A percentile compares a stretch with the other conserved stretches of the same genome.
Conservation (phyloP, 2,329 filamentous ascomycete species). For the Aaosphaeria arxii region DNA sequence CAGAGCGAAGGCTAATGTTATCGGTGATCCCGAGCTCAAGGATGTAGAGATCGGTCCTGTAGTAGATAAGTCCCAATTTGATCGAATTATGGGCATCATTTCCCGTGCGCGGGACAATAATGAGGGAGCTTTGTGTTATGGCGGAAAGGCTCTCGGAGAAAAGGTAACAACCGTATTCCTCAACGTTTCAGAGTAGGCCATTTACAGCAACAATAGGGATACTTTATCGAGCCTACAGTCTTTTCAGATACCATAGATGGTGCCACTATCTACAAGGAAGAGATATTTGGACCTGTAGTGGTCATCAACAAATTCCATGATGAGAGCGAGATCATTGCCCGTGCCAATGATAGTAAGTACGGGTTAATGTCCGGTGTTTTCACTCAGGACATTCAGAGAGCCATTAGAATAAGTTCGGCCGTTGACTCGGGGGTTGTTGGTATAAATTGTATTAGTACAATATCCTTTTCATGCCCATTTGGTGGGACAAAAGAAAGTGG, state of each 20-base stretch:
- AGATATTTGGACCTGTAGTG: slow-evolving; percentile 60
- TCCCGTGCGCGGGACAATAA: not conserved
- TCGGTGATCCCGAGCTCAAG: not conserved
- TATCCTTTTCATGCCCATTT: not conserved
- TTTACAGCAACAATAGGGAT: not conserved
- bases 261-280: slow-evolving; percentile 53
- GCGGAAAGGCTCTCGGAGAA: not conserved
- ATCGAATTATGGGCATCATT: not conserved
- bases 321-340: slow-evolving; percentile 33
- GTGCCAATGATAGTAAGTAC: slow-evolving; percentile 14
- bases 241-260: slow-evolving; percentile 53
- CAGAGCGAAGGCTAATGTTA: not conserved
- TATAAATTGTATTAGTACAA: not conserved
- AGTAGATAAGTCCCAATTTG: not conserved
- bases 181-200: no score
- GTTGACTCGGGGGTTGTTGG: slow-evolving; percentile 1
- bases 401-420: not conserved
- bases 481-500: slow-evolving; percentile 2
- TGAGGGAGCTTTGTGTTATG: not conserved
- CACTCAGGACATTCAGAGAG: slow-evolving; percentile 1
- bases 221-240: slow-evolving; percentile 56
- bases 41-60: not conserved
- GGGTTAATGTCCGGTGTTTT: slow-evolving; percentile 1
- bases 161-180: slow-evolving; percentile 37
- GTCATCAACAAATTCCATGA: slow-evolving; percentile 58